phyloP scores from a whole-genome alignment of 305 asterid species.

The Fraxinus velutina region DNA sequence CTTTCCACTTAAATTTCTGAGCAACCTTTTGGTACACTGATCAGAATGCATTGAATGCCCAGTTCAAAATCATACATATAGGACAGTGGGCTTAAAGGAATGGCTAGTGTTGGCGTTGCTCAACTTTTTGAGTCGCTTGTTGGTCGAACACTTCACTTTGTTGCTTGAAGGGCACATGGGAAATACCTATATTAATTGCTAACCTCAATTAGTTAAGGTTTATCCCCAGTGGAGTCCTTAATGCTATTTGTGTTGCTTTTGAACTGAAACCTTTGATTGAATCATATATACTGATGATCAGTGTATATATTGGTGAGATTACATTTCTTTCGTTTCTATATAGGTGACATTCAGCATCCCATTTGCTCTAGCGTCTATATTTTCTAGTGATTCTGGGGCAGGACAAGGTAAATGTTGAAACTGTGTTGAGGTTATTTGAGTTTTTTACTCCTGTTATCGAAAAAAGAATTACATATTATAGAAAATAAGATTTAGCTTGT shows the following conservation, averaged over 20 bases:
- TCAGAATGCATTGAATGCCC: not conserved
- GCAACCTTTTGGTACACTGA: not conserved
- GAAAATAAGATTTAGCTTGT: not conserved
- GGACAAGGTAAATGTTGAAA: slow-evolving; percentile 36
- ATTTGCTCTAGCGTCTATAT: slow-evolving; percentile 51
- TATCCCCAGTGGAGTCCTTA: not conserved
- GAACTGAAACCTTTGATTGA: not conserved
- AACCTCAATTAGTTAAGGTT: not conserved
- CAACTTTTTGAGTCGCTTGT: not conserved
- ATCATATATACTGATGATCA: not conserved
- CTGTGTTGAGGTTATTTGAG: not conserved
- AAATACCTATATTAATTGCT: not conserved
- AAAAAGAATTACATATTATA: not conserved
- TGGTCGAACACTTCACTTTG: not conserved
- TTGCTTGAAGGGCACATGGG: not conserved
- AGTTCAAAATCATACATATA: not conserved
- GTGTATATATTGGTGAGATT: not conserved
- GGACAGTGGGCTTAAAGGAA: not conserved
- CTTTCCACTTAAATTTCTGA: not conserved
- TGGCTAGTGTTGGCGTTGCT: not conserved
- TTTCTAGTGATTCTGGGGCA: slow-evolving; percentile 37
- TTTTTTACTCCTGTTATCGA: not conserved
- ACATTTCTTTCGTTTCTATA: not conserved
- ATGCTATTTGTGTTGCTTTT: not conserved
- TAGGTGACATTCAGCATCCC: slow-evolving; percentile 50